Percentiles rank a stretch among this genome's conserved stretches.
These are phyloP conservation scores for Globisporangium perplexum DNA, from an alignment of 352 stramenopile genomes.

Conservation along the genomic window DNA sequence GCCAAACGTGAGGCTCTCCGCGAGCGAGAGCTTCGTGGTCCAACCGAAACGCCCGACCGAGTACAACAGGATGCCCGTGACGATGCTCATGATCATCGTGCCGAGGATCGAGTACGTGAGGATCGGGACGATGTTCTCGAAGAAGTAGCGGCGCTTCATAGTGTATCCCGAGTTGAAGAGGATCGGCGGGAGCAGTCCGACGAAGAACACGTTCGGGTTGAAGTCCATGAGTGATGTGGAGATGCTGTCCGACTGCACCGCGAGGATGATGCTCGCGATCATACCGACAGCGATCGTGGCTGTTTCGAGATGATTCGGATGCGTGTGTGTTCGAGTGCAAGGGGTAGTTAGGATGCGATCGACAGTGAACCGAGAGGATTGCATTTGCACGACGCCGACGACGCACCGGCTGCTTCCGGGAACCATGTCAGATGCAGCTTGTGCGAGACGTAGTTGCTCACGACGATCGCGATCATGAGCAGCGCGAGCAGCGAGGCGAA, in stretches of 20 bases:
- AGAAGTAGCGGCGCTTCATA: constrained; percentile 90
- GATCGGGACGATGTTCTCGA: constrained; percentile 89
- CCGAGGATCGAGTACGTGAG: constrained; percentile 87
- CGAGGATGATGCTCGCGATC: constrained; percentile 46
- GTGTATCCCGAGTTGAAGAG: constrained; percentile 95
- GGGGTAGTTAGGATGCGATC: neutral
- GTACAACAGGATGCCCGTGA: constrained; percentile 78
- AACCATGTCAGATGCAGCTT: constrained; percentile 73
- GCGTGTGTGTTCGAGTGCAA: neutral
- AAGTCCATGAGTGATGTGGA: constrained; percentile 82
- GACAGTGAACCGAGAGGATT: too few relatives aligned
- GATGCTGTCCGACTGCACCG: constrained; percentile 63
- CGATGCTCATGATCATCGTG: constrained; percentile 87
- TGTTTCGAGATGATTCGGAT: constrained; percentile 1
- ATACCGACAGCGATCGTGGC: constrained; percentile 62
- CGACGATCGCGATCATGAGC: constrained; percentile 70
- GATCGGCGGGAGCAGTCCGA: constrained; percentile 90
- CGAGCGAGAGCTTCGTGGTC: constrained; percentile 75
- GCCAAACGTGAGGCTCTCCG: constrained; percentile 89
- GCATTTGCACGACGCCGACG: neutral
- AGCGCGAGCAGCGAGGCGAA: constrained; percentile 68
- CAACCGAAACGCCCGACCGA: constrained; percentile 51
- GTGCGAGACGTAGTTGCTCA: constrained; percentile 77
- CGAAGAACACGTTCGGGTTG: constrained; percentile 91
- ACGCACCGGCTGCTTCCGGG: constrained; percentile 49